Conservation (phyloP, 306 rosid genomes). For the Herpetospermum pedunculosum region DNA sequence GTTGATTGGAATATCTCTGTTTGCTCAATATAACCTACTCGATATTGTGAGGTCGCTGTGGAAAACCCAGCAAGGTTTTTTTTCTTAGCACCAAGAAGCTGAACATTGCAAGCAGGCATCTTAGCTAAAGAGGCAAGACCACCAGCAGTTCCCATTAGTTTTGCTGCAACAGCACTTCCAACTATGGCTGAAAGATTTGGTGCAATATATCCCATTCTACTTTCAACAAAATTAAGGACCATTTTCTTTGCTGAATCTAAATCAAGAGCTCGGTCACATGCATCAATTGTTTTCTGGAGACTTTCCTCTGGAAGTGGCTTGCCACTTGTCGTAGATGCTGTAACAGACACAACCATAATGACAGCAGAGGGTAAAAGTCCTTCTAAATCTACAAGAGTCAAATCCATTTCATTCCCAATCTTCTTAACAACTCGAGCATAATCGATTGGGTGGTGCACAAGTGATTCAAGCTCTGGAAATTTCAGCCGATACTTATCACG, state of each 20-base stretch:
- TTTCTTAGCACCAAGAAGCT: conserved; percentile 94
- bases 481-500: conserved; percentile 89
- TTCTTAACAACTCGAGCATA: conserved; percentile 94
- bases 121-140: conserved; percentile 66
- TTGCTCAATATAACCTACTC: conserved; percentile 83
- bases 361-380: conserved; percentile 89
- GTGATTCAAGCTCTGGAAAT: conserved; percentile 92
- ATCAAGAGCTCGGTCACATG: conserved; percentile 89
- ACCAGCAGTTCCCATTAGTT: conserved; percentile 97
- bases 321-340: conserved; percentile 95
- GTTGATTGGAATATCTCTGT: conserved; percentile 83
- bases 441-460: conserved; percentile 91
- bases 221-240: conserved; percentile 92
- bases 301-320: conserved; percentile 92
- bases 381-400: conserved; percentile 89
- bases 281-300: conserved; percentile 65
- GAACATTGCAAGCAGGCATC: conserved; percentile 99
- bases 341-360: conserved; percentile 94
- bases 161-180: conserved; percentile 93
- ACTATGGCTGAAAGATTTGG: conserved; percentile 88
- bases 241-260: conserved; percentile 79
- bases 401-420: conserved; percentile 89
- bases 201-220: conserved; percentile 95
- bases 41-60: conserved; percentile 87
- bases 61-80: conserved; percentile 94